Evolutionary conservation across 2,329 filamentous ascomycete genomes (phyloP), one percentile per base, ranked within the genome.

Genomic region (Hyphodiscus sp.): DNA sequence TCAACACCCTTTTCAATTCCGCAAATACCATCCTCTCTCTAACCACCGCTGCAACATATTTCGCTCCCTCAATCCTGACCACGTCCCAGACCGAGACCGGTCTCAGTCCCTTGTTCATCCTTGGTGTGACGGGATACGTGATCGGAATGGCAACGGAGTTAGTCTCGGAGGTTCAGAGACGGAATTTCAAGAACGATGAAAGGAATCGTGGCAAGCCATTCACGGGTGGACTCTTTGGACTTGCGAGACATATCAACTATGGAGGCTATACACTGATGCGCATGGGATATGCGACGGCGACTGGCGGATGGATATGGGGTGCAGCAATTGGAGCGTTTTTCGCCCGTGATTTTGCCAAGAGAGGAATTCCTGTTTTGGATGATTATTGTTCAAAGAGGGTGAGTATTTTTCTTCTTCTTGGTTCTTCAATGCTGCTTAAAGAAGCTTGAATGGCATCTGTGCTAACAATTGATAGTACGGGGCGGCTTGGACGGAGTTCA

Each of bases 1-100:
- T 78, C 71, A 85, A 86, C 66, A 73, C 74, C 0, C 38, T 78
- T 10, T 64, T 76, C 63, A 85, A 85, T 69, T 71, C 71, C n/a
- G 15, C 76, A 29, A 83, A 79, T 66, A 73, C 75, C 0, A 72
- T 85, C 15, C 69, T 82, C 16, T 77, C 82, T 59, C 67, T 80
- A 30, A 72, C 73, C 42, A 63, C 72, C 2, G 68, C 73, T 16
- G 79, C 77, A 0, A 79, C 76, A 2, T 66, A 68, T 0, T 57
- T 68, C 5, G 43, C 55, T 59, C 20, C 67, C 62, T 6, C 15
- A 2, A 4, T 48, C 23, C n/a, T 41, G n/a, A n/a, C 61, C 59
- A 2, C 7, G 7, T 8, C 54, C 53, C 0, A 51, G 60, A 18
- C 43, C 51, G 6, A 33, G 15, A 47, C 26, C 8, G 51, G 50